Base-by-base conservation (phyloP, 2,329 filamentous ascomycete genomes). In the Xylariaceae sp. region DNA sequence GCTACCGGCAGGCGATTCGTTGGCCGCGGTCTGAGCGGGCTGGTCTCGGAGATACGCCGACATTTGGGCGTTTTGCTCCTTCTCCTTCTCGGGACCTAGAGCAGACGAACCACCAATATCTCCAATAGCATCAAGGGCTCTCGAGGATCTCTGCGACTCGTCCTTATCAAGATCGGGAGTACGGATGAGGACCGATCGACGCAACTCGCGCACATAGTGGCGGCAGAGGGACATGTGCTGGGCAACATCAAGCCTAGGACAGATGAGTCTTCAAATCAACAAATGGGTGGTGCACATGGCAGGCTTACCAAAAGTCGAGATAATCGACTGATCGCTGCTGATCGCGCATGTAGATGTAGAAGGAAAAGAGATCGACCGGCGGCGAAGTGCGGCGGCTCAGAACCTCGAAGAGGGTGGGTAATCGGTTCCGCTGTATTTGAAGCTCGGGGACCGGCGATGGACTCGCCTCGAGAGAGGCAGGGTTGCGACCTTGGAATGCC, bases 281-380 rank as follows among this genome's bases (percentile, higher is more conserved):
- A 11, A 34, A 52, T 39, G 1, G 41, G 51, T 44, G 41, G n/a
- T 13, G 23, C 18, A 18, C 30, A 65, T 49, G 58, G 64, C 56
- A 35, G 52, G 73, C 85, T 60, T 79, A 97, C 94, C 95, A 99
- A 76, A 99, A 99, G 73, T 99, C 94, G 48, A 99, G 80, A 70
- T 99, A 99, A 72, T 99, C 94, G 10, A 99, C 94, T 6, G 93
- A 97, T 73, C 92, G 87, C 75, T 99, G 94, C 76, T 97, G 92
- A 74, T 99, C 95, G 70, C 94, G 86, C 94, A 99, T 99, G 77
- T 96, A 99, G 69, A 99, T 99, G 77, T 99, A 99, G 79, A 99
- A 99, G 1, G 92, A 97, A 75, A 96, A 99, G 9, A 99, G 81
- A 72, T 99, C 95, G 59, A 99, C 93, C 0, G 94, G 94, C 53